Evolutionary conservation across 495 filamentous ascomycete genomes (phyloP), one percentile per base, ranked within the genome.

Genomic region (Articulospora tetracladia): DNA sequence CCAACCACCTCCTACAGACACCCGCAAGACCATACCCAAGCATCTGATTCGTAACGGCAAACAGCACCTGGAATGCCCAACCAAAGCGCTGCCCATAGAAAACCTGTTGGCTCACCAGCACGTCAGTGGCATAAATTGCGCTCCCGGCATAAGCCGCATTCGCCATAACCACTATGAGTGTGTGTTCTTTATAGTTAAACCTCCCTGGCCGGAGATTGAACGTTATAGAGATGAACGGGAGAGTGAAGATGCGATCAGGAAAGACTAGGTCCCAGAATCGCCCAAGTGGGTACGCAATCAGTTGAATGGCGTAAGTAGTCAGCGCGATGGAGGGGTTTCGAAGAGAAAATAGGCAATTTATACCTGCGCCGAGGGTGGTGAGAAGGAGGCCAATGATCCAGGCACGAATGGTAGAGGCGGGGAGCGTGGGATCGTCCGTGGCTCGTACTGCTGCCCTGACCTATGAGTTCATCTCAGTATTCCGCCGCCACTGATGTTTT

Each of bases 171-270:
- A 87, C 86, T 62, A 92, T 88, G 59, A 92, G 73, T 3, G 83
- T 80, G 75, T 92, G 88, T 67, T 91, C 87, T 67, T 92, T 92
- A 69, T 89, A 81, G 68, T 90, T 92, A 74, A 91, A 92, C 28
- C 82, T 86, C 15, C 88, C 85, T 7, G 86, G 86, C 60, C 90
- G 90, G 27, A 90, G 61, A 41, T 76, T 80, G 66, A 76, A 82
- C 23, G 74, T 66, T 28, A 76, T 39, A 7, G 86, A 85, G 57
- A 87, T 82, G 2, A 23, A 13, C 7, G 24, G 48, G 22, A 83
- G 66, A 34, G 57, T 74, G 64, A 83, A 76, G 25, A 76, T 68
- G 24, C 75, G 76, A 11, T 77, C 56, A 11, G 88, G 88, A 62
- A 84, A 68, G 63, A 75, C 73, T 55, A 65, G 69, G 12, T 32